Evolutionary conservation across 2,329 filamentous ascomycete genomes (phyloP), one percentile per base, ranked within the genome.

Genomic region (Colletotrichum godetiae): DNA sequence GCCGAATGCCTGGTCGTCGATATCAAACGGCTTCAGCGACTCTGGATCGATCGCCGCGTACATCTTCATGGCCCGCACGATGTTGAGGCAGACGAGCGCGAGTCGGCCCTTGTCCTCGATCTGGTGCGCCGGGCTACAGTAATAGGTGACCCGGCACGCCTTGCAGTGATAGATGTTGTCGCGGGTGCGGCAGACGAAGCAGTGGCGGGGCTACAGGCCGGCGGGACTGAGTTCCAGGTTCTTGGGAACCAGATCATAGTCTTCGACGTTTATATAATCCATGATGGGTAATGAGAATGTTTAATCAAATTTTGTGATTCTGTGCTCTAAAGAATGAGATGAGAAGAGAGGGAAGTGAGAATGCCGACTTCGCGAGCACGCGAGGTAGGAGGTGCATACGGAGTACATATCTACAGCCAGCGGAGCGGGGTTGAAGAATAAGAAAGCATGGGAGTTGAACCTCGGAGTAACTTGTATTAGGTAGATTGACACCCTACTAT

Each of bases 111-210:
- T 76, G 74, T 88, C 77, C 2, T 76, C 60, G 0, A 67, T 64
- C 77, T 88, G 86, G 76, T 88, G 86, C 1, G 84, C 82, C 15
- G 77, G 76, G 61, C 81, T 77, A 78, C 88, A 89, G 78, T 89
- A 89, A 52, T 78, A 78, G 64, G 84, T 79, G 1, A 81, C 82
- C 55, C 79, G 81, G 78, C 87, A 89, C 5, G 77, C 81, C 4
- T 78, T 72, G 74, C 87, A 89, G 64, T 78, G 81, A 5, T 78
- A 77, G 35, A 85, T 81, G 2, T 78, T 77, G 3, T 27, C 49
- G 5, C 58, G 57, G 24, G 33, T 31, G 31, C 22, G 46, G 24
- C 58, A 68, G 49, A 62, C 29, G 31, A 22, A 46, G 12, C 66
- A 68, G 6, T 56, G 57, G 6, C 57, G 66, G 19, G 65, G 42